Percentiles rank a stretch among this genome's conserved stretches.
phyloP scores from a whole-genome alignment of 192 early-diverging fungal species.

The Glomus cerebriforme region DNA sequence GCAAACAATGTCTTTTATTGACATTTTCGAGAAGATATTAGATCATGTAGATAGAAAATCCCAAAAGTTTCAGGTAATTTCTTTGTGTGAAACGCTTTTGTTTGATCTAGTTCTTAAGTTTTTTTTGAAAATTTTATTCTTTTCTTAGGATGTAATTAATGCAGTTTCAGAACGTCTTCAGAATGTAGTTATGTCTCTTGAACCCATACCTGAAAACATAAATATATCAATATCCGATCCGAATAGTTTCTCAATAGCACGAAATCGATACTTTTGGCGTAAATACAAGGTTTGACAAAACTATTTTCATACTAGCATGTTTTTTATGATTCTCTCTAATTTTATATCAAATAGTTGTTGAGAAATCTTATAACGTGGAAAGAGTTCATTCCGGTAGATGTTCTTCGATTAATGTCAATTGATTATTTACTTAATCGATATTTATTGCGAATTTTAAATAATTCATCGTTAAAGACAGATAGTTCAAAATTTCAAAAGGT shows the following conservation, averaged over 20 bases:
- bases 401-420: neutral
- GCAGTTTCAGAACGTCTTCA: neutral
- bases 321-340: neutral
- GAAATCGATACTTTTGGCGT: constrained; percentile 18
- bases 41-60: neutral
- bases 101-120: neutral
- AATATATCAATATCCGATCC: neutral
- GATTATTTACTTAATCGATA: constrained; percentile 12
- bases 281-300: neutral
- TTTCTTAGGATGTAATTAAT: neutral
- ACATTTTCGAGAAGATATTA: neutral
- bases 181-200: neutral
- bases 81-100: neutral
- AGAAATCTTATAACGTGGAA: constrained; percentile 14
- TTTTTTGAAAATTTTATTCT: neutral
- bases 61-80: constrained; percentile 9
- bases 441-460: neutral
- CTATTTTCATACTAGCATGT: neutral
- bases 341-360: neutral
- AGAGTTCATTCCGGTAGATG: neutral
- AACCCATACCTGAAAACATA: neutral
- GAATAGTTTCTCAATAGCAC: neutral
- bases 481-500: constrained; percentile 16
- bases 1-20: neutral
- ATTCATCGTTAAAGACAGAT: neutral